Conservation (phyloP, 2,329 filamentous ascomycete species). For the Zopfia rhizophila region DNA sequence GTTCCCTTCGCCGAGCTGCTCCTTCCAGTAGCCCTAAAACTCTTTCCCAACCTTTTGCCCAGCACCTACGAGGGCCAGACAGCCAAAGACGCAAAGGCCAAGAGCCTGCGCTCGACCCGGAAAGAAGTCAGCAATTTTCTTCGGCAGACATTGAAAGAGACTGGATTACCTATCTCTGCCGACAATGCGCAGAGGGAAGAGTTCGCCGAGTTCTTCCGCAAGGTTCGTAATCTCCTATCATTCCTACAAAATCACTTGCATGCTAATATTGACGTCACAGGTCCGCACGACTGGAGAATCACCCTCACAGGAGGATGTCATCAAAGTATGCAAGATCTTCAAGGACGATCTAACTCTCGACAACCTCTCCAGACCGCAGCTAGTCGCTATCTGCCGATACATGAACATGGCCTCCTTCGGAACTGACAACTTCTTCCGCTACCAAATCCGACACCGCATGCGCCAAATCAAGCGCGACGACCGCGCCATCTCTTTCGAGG, state of each 20-base stretch:
- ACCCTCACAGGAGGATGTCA: slow-evolving; percentile 88
- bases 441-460: slow-evolving; percentile 97
- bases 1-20: slow-evolving; percentile 96
- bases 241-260: slow-evolving; percentile 20
- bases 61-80: slow-evolving; percentile 96
- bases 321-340: slow-evolving; percentile 99
- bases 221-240: slow-evolving; percentile 63
- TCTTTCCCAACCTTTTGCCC: slow-evolving; percentile 97
- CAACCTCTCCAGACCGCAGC: slow-evolving; percentile 93
- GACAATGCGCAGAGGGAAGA: slow-evolving; percentile 91
- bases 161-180: slow-evolving; percentile 86
- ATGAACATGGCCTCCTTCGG: slow-evolving; percentile 98
- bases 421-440: slow-evolving; percentile 96
- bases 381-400: slow-evolving; percentile 98
- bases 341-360: slow-evolving; percentile 97
- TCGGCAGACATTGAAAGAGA: slow-evolving; percentile 87
- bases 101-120: slow-evolving; percentile 81
- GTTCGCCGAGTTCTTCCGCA: slow-evolving; percentile 96
- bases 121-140: slow-evolving; percentile 95
- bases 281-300: slow-evolving; percentile 84
- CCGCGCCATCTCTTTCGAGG: slow-evolving; percentile 91
- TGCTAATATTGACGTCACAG: slow-evolving; percentile 27
- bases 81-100: slow-evolving; percentile 88
- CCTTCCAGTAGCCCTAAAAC: slow-evolving; percentile 86
- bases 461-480: slow-evolving; percentile 99